Conservation (phyloP, 2,329 filamentous ascomycete species). For the Trichoderma sp. region DNA sequence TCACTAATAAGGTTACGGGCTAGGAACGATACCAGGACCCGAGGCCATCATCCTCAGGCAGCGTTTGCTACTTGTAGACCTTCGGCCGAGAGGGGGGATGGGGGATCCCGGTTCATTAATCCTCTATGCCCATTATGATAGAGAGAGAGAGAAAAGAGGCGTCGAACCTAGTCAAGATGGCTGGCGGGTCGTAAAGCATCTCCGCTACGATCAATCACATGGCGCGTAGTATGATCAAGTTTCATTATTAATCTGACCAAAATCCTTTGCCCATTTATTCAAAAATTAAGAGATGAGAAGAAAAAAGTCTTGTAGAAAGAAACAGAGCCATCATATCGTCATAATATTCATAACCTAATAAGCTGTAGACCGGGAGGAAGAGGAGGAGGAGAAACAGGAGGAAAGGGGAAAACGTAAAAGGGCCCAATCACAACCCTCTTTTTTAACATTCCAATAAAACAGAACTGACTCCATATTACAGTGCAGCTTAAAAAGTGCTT, state of each 20-base stretch:
- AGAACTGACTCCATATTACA: conserved; percentile 13
- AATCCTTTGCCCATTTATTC: not conserved
- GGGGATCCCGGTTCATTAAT: not conserved
- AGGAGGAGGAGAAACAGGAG: conserved; percentile 32
- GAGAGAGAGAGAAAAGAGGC: not conserved
- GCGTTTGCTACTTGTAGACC: not conserved
- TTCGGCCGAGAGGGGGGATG: not conserved
- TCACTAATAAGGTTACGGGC: not conserved
- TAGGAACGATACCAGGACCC: not conserved
- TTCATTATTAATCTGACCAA: not conserved
- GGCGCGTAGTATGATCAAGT: not conserved
- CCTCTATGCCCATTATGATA: not conserved
- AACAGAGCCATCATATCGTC: conserved; percentile 7
- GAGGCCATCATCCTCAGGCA: not conserved
- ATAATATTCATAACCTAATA: conserved; percentile 23
- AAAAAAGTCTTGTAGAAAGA: not conserved
- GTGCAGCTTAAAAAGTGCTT: not conserved
- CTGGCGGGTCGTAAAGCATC: not conserved
- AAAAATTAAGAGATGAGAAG: not conserved
- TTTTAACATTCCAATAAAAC: not conserved
- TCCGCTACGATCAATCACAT: not conserved
- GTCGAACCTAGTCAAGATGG: not conserved
- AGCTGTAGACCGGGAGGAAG: conserved; percentile 36
- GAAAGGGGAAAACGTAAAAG: conserved; percentile 30
- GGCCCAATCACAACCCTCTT: not conserved